phyloP scores from a whole-genome alignment of 116 monocot species.

The Zostera marina region DNA sequence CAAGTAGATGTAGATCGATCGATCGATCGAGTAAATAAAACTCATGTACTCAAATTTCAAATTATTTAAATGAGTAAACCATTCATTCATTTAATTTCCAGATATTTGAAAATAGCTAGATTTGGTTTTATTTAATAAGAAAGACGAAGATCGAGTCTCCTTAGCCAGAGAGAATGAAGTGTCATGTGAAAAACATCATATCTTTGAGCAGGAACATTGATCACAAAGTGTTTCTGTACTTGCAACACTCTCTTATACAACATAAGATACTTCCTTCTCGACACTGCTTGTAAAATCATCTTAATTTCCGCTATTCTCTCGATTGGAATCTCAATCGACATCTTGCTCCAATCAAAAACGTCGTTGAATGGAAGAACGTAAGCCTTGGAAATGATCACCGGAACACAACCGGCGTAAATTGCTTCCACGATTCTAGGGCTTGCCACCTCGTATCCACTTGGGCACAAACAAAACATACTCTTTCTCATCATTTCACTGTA shows the following conservation, averaged over 20 bases:
- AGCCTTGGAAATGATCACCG: slow-evolving; percentile 20
- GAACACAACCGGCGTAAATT: slow-evolving; percentile 27
- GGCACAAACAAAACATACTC: slow-evolving; percentile 27
- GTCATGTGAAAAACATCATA: slow-evolving; percentile 48
- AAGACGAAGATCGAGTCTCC: slow-evolving; percentile 40
- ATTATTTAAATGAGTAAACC: too few relatives aligned
- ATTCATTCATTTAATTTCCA: too few relatives aligned
- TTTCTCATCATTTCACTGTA: slow-evolving; percentile 12
- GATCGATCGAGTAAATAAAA: too few relatives aligned
- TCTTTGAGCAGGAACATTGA: slow-evolving; percentile 31
- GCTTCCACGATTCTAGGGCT: slow-evolving; percentile 31
- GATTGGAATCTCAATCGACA: slow-evolving; percentile 17
- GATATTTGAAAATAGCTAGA: too few relatives aligned
- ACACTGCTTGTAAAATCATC: slow-evolving; percentile 11
- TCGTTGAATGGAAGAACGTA: slow-evolving; percentile 29
- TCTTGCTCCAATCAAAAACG: slow-evolving; percentile 24
- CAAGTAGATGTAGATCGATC: too few relatives aligned
- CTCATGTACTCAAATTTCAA: too few relatives aligned
- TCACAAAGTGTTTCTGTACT: slow-evolving; percentile 28
- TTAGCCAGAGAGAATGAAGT: slow-evolving; percentile 53
- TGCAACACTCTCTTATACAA: slow-evolving; percentile 15
- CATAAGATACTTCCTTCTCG: slow-evolving; percentile 4
- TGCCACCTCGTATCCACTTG: slow-evolving; percentile 45
- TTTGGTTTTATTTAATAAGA: slow-evolving; percentile 2
- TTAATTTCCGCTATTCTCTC: slow-evolving; percentile 21